A percentile compares a stretch with the other conserved stretches of the same genome.
Evolutionary conservation across 257 asterid species (phyloP).

Genomic region (Solanum gandarillasii): DNA sequence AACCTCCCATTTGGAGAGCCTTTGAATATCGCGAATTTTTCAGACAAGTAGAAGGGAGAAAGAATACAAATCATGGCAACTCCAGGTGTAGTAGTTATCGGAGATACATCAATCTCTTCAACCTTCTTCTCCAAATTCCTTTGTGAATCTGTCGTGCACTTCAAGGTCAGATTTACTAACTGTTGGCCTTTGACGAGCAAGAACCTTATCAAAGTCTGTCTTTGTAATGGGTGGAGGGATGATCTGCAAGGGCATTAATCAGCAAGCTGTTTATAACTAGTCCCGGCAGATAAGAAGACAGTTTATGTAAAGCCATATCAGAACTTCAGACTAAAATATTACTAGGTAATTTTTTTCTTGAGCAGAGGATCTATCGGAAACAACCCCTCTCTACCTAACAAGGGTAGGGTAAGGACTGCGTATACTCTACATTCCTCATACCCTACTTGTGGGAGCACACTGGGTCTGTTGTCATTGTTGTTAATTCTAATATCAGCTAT

Average conservation of each 20-base stretch:
- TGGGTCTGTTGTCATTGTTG: not conserved
- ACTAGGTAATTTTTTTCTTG: not conserved
- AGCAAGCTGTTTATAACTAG: not conserved
- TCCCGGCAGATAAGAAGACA: not conserved
- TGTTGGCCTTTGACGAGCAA: slow-evolving; percentile 83
- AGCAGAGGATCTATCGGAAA: not conserved
- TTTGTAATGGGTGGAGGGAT: slow-evolving; percentile 84
- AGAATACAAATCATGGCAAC: not conserved
- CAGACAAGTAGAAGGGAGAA: not conserved
- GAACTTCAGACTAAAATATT: not conserved
- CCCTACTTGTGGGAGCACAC: not conserved
- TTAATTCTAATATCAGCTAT: not conserved
- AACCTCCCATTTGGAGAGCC: not conserved
- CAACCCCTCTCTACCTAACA: not conserved
- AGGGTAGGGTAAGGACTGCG: not conserved
- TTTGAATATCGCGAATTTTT: not conserved
- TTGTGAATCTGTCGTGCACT: slow-evolving; percentile 85
- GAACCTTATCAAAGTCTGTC: slow-evolving; percentile 87
- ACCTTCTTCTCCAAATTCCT: slow-evolving; percentile 97
- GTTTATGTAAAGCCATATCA: not conserved
- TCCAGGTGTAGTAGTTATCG: slow-evolving; percentile 31
- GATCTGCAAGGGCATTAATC: slow-evolving; percentile 35
- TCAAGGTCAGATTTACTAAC: slow-evolving; percentile 92
- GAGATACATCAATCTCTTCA: slow-evolving; percentile 25
- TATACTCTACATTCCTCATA: not conserved